A percentile compares a stretch with the other conserved stretches of the same genome.
These are phyloP conservation scores for Boletus albobrunnescens DNA, from an alignment of 1,284 basidiomycete species.

Conservation along the genomic window DNA sequence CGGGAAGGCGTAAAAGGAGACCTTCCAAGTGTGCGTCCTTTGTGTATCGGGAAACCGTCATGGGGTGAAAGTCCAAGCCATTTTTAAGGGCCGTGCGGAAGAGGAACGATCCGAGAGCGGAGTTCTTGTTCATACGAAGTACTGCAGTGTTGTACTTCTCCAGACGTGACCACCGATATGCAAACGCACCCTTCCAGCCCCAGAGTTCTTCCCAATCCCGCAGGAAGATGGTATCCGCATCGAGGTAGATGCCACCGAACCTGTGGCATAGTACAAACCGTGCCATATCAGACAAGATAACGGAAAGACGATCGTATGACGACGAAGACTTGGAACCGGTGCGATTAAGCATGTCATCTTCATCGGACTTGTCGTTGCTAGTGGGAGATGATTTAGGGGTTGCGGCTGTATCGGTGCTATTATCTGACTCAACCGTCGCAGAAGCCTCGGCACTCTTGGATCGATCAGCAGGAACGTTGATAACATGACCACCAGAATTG, in stretches of 20 bases:
- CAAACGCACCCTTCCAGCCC: slow-evolving; percentile 85
- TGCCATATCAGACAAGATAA: slow-evolving; percentile 84
- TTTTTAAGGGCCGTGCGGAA: slow-evolving; percentile 85
- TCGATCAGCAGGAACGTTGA: slow-evolving; percentile 47
- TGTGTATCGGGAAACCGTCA: slow-evolving; percentile 77
- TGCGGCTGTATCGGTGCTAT: slow-evolving; percentile 23
- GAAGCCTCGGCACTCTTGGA: slow-evolving; percentile 26
- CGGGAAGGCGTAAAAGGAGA: slow-evolving; percentile 72
- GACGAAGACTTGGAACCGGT: slow-evolving; percentile 73
- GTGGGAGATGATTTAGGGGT: slow-evolving; percentile 26
- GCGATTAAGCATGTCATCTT: slow-evolving; percentile 65
- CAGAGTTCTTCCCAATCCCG: slow-evolving; percentile 92
- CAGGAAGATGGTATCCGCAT: slow-evolving; percentile 82
- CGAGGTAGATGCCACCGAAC: slow-evolving; percentile 83
- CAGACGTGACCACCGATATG: slow-evolving; percentile 80
- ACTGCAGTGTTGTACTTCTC: slow-evolving; percentile 86
- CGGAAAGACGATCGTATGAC: slow-evolving; percentile 76
- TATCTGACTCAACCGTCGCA: slow-evolving; percentile 14
- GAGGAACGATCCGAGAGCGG: slow-evolving; percentile 77
- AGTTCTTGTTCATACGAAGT: slow-evolving; percentile 76
- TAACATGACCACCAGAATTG: slow-evolving; percentile 68
- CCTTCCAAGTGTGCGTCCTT: slow-evolving; percentile 74
- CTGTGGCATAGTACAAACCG: slow-evolving; percentile 83
- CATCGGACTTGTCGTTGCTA: slow-evolving; percentile 34
- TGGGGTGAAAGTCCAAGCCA: slow-evolving; percentile 82